Evolutionary conservation across 768 basidiomycete species (phyloP), one percentile per base, ranked within the genome.

Genomic region (Kwoniella europaea): DNA sequence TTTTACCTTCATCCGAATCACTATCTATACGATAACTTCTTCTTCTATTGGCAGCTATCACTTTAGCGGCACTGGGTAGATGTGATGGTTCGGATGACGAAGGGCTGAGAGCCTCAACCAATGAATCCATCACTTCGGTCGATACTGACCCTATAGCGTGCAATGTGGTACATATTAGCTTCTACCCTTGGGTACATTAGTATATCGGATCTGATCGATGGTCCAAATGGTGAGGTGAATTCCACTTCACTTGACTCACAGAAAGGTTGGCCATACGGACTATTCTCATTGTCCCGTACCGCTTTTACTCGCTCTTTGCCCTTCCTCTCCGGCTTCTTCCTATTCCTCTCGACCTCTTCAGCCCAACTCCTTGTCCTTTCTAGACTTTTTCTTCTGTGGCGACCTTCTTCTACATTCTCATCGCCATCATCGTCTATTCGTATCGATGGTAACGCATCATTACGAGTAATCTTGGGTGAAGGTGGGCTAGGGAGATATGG

Each of bases 331-430:
- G 65, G 13, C 61, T 44, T 9, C 7, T 58, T 59, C 7, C 44
- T 29, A 43, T 66, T 65, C 27, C 61, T 12, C 46, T 71, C 71
- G 10, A 74, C 70, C 56, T 76, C 77, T 50, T 72, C 69, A 5
- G 77, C 75, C 77, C 77, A 78, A 16, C 24, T 71, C 24, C 69
- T 41, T 4, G 77, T 76, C 54, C 77, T 29, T 44, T 74, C 75
- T 2, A 64, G n/a, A 52, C 73, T 78, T 16, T 54, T 72, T 35
- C 61, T 27, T 55, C 18, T 43, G 55, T 46, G 5, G 58, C 16
- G 50, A 18, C 13, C 46, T 59, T 27, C 42, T 44, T 29, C 55
- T 16, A 24, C 56, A 3, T 52, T n/a, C 29, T 43, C 22, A n/a
- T 55, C 15, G 20, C 35, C 53, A 10, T 52, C 63, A 50, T 63